Percentiles rank a stretch among this genome's conserved stretches.
These are phyloP conservation scores for Suhomyces choctaworum DNA, from an alignment of 1,139 yeast species.

Conservation along the genomic window DNA sequence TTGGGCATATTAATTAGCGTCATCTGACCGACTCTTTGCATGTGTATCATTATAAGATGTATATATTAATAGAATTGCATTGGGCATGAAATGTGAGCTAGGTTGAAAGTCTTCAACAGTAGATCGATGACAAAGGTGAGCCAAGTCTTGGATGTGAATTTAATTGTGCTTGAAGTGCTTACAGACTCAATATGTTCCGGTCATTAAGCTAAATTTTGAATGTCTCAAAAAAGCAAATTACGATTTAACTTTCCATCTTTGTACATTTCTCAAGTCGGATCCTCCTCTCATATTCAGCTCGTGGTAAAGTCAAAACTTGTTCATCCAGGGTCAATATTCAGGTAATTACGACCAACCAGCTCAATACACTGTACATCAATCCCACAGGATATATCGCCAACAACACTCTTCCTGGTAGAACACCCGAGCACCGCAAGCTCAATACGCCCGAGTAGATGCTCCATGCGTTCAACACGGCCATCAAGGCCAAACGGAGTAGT, in stretches of 20 bases:
- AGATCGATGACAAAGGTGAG: no score
- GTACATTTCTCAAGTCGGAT: background rate
- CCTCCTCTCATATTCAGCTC: no score
- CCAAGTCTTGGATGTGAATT: no score
- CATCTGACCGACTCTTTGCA: background rate
- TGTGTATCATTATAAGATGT: background rate
- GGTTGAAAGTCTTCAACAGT: no score
- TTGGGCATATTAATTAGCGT: slow-evolving; percentile 4
- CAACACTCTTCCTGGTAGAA: slow-evolving; percentile 64
- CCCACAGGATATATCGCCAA: slow-evolving; percentile 82
- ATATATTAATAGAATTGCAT: slow-evolving; percentile 1
- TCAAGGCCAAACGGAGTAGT: slow-evolving; percentile 55
- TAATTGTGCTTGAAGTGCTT: no score
- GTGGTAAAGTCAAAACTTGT: no score
- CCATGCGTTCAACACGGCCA: slow-evolving; percentile 62
- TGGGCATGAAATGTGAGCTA: no score
- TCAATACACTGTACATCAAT: slow-evolving; percentile 66
- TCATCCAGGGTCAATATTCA: no score
- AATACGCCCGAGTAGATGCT: slow-evolving; percentile 68
- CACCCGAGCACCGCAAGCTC: slow-evolving; percentile 69
- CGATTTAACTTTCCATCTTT: background rate
- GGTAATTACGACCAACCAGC: slow-evolving; percentile 78
- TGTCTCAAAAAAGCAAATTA: no score
- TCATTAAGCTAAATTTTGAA: no score
- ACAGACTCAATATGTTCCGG: no score